phyloP scores from a whole-genome alignment of 768 basidiomycete species.

The Serendipita sp. region DNA sequence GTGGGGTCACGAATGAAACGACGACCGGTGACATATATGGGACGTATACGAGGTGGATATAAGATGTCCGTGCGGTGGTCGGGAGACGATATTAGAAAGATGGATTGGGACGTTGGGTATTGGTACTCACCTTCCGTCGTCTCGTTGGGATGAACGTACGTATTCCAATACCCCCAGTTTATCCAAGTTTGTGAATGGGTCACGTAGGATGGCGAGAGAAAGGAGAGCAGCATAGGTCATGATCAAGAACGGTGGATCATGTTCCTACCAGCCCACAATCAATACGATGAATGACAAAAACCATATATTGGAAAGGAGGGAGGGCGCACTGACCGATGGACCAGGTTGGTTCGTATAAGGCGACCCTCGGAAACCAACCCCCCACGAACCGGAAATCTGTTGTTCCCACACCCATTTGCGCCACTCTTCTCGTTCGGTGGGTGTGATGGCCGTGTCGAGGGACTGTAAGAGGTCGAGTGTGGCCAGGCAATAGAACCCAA shows the following conservation, averaged over 20 bases:
- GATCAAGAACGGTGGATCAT: slow-evolving; percentile 68
- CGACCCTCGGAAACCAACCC: slow-evolving; percentile 43
- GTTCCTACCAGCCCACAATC: slow-evolving; percentile 18
- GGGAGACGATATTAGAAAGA: neutral
- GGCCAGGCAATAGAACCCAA: slow-evolving; percentile 81
- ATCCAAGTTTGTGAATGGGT: slow-evolving; percentile 61
- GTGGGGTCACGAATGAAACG: no score
- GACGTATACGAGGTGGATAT: no score
- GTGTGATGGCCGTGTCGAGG: slow-evolving; percentile 28
- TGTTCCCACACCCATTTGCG: slow-evolving; percentile 80
- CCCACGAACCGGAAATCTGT: slow-evolving; percentile 53
- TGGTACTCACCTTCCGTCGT: slow-evolving; percentile 60
- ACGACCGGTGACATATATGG: no score
- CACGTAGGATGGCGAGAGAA: slow-evolving; percentile 70
- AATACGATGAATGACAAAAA: no score
- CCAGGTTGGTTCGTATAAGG: slow-evolving; percentile 1
- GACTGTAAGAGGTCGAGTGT: slow-evolving; percentile 59
- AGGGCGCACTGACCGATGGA: neutral
- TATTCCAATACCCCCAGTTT: slow-evolving; percentile 49
- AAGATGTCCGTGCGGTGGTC: no score
- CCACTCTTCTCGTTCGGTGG: slow-evolving; percentile 46
- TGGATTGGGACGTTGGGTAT: neutral
- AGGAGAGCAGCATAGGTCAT: slow-evolving; percentile 88
- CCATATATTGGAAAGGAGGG: no score
- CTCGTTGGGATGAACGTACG: slow-evolving; percentile 52